Percentiles rank a stretch among this genome's conserved stretches.
Conservation (phyloP, 345 rosid genomes). For the Microthlaspi erraticum region DNA sequence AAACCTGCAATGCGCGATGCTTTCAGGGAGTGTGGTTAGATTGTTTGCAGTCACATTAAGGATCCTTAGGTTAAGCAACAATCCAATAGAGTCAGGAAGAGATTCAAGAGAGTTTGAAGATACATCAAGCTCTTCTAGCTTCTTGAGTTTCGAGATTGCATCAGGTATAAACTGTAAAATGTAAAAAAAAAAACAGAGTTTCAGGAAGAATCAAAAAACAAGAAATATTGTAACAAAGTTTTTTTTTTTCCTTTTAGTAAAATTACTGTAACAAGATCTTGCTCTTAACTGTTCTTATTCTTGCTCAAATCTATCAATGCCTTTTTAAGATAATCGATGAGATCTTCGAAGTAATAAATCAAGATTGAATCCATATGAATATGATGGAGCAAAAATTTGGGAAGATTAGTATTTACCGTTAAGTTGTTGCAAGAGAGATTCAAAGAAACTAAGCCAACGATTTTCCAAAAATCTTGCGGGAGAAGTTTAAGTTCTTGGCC, state of each 20-base stretch:
- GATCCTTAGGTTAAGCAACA: constrained; percentile 65
- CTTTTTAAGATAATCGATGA: not conserved
- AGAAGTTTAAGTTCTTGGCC: constrained; percentile 63
- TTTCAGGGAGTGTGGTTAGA: constrained; percentile 75
- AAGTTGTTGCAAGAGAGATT: constrained; percentile 73
- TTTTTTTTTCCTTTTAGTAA: too few relatives aligned
- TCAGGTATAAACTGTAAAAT: constrained; percentile 77
- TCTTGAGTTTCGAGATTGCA: constrained; percentile 71
- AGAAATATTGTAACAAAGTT: not conserved
- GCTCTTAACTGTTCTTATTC: not conserved
- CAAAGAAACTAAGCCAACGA: constrained; percentile 65
- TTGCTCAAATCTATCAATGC: not conserved
- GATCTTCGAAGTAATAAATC: not conserved
- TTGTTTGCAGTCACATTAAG: constrained; percentile 71
- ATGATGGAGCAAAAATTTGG: not conserved
- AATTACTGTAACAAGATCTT: too few relatives aligned
- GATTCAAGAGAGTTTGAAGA: constrained; percentile 68
- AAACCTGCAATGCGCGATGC: constrained; percentile 58
- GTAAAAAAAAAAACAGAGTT: not conserved
- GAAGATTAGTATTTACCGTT: constrained; percentile 49
- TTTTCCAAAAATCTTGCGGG: constrained; percentile 80
- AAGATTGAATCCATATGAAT: not conserved
- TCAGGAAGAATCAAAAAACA: not conserved
- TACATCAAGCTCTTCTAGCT: constrained; percentile 73
- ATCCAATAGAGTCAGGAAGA: constrained; percentile 85